A percentile compares a stretch with the other conserved stretches of the same genome.
These are phyloP conservation scores for Ceriops zippeliana DNA, from an alignment of 345 rosid genomes.

Conservation along the genomic window DNA sequence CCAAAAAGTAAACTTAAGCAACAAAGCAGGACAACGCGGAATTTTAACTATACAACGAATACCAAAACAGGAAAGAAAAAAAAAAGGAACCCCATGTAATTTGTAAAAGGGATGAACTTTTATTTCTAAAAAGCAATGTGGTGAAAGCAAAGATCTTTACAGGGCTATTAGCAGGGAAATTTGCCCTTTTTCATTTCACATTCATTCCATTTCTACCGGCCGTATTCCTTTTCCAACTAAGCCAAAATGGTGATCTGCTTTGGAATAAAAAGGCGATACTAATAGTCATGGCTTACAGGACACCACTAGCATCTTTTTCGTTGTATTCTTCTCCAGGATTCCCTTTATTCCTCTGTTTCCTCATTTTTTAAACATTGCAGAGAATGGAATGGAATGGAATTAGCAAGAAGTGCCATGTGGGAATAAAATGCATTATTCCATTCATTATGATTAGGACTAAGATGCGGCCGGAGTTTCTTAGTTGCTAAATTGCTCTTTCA, in stretches of 20 bases:
- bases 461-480: neutral
- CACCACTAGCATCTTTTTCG: no score
- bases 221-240: neutral
- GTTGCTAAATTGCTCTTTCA: neutral
- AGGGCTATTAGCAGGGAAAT: neutral
- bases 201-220: neutral
- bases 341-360: neutral
- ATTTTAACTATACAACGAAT: neutral
- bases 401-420: no score
- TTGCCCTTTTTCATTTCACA: no score
- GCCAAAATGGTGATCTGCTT: no score
- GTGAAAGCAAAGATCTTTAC: neutral
- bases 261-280: no score
- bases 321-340: no score
- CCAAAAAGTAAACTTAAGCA: neutral
- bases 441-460: no score
- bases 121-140: neutral
- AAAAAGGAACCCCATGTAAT: neutral
- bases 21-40: neutral
- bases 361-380: no score
- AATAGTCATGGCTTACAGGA: no score
- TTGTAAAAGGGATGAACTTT: neutral
- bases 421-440: no score
- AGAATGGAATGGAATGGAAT: no score
- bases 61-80: no score